phyloP scores from a whole-genome alignment of 2,329 filamentous ascomycete genomes.

The Colletotrichum nymphaeae region DNA sequence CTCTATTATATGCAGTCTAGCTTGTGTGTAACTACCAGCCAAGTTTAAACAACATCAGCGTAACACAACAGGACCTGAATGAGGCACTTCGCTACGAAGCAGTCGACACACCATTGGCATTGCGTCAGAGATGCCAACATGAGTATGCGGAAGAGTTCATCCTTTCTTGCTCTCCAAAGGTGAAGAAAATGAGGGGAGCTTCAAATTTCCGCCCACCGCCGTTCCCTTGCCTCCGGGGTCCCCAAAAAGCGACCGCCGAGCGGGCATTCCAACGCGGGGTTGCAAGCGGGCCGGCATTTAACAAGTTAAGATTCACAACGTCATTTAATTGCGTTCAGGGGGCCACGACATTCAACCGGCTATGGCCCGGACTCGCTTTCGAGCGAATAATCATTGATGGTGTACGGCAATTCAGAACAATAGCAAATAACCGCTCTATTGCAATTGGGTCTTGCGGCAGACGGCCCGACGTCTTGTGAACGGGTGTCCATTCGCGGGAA shows the following conservation, averaged over 20 bases:
- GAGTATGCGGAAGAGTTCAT: not conserved
- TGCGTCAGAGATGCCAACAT: not conserved
- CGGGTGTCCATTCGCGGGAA: not conserved
- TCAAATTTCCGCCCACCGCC: conserved; percentile 11
- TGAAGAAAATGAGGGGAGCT: not conserved
- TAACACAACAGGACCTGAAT: not conserved
- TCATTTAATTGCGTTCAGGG: conserved; percentile 4
- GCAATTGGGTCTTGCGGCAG: conserved; percentile 2
- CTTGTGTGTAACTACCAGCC: not conserved
- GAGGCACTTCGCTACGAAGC: not conserved
- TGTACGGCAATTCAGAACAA: not conserved
- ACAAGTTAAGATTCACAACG: conserved; percentile 13
- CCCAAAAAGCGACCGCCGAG: not conserved
- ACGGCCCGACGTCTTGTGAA: not conserved
- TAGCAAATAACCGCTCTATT: not conserved
- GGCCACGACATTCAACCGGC: not conserved
- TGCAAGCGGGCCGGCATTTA: conserved; percentile 16
- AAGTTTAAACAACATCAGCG: not conserved
- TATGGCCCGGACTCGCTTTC: not conserved
- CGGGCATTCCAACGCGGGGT: conserved; percentile 27
- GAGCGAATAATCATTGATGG: not conserved
- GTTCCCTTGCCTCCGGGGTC: not conserved
- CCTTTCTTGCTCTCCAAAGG: not conserved
- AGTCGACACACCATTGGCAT: not conserved
- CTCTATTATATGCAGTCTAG: no score